phyloP scores from a whole-genome alignment of 2,329 filamentous ascomycete genomes.

The Lecanicillium sp. region DNA sequence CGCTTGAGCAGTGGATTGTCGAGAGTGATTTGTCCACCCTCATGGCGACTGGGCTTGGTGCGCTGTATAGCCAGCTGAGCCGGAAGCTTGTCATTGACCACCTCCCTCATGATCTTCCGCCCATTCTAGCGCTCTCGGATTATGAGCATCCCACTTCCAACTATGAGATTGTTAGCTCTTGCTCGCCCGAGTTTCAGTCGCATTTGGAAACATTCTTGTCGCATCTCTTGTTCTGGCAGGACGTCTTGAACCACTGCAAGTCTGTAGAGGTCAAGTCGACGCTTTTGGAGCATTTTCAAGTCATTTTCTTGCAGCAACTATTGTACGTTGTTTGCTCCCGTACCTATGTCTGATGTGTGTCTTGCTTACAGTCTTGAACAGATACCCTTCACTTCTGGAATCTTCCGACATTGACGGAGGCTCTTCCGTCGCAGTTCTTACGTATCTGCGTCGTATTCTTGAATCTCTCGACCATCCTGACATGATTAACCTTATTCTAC shows the following conservation, averaged over 20 bases:
- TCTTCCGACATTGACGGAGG: slow-evolving; percentile 96
- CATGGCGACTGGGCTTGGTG: slow-evolving; percentile 93
- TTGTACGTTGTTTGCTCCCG: slow-evolving; percentile 47
- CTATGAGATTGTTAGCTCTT: slow-evolving; percentile 64
- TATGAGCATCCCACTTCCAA: slow-evolving; percentile 66
- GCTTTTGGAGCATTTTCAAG: slow-evolving; percentile 90
- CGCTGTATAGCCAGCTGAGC: slow-evolving; percentile 56
- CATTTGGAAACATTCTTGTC: slow-evolving; percentile 91
- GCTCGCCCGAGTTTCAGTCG: slow-evolving; percentile 67
- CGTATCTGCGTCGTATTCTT: slow-evolving; percentile 83
- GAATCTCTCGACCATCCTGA: slow-evolving; percentile 89
- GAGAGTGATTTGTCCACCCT: slow-evolving; percentile 93
- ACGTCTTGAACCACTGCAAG: slow-evolving; percentile 90
- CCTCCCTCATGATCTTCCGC: slow-evolving; percentile 64
- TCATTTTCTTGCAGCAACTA: slow-evolving; percentile 90
- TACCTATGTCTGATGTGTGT: no score
- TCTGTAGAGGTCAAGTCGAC: slow-evolving; percentile 89
- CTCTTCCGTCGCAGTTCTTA: slow-evolving; percentile 90
- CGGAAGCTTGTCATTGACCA: slow-evolving; percentile 78
- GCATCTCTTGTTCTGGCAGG: slow-evolving; percentile 95
- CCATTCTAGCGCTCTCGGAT: slow-evolving; percentile 82
- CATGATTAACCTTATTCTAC: slow-evolving; percentile 86
- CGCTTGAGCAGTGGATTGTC: slow-evolving; percentile 90
- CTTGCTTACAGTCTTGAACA: slow-evolving; percentile 27
- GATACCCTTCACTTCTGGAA: slow-evolving; percentile 90